A percentile compares a stretch with the other conserved stretches of the same genome.
Conservation (phyloP, 225 moss, liverwort and hornwort genomes). For the Polytrichum formosum region DNA sequence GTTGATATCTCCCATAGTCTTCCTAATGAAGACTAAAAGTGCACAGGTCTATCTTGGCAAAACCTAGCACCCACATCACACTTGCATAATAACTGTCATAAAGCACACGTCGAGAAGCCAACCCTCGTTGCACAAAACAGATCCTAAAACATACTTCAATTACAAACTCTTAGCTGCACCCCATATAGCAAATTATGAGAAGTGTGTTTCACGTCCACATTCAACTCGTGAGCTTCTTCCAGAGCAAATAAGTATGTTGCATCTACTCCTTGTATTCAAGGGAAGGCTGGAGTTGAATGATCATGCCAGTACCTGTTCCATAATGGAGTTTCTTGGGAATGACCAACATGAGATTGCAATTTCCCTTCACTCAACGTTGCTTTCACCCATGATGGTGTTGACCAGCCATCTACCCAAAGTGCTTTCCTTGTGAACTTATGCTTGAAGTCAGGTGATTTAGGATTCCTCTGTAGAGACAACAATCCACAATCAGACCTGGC, state of each 20-base stretch:
- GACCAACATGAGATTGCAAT: not conserved
- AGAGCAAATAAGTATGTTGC: too few species aligned
- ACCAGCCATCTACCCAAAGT: constrained; percentile 18
- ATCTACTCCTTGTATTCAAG: not conserved
- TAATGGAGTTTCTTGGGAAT: constrained; percentile 11
- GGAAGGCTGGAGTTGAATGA: not conserved
- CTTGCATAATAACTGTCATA: not conserved
- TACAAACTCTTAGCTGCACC: not conserved
- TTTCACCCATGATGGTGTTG: constrained; percentile 26
- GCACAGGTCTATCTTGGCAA: too few species aligned
- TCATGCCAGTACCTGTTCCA: constrained; percentile 15
- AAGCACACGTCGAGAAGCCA: not conserved
- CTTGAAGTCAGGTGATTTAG: constrained; percentile 17
- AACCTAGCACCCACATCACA: not conserved
- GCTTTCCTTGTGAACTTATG: constrained; percentile 12
- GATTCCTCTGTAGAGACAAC: constrained; percentile 16
- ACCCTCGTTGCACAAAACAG: not conserved
- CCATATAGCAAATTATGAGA: not conserved
- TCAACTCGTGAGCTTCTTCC: too few species aligned
- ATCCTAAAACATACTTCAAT: constrained; percentile 1
- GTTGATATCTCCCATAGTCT: not conserved
- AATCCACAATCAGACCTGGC: not conserved
- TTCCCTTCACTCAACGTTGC: constrained; percentile 3
- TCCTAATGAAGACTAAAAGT: too few species aligned
- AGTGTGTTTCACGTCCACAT: too few species aligned